Base-by-base conservation (phyloP, 805 yeast species). In the Ogataea polymorpha region DNA sequence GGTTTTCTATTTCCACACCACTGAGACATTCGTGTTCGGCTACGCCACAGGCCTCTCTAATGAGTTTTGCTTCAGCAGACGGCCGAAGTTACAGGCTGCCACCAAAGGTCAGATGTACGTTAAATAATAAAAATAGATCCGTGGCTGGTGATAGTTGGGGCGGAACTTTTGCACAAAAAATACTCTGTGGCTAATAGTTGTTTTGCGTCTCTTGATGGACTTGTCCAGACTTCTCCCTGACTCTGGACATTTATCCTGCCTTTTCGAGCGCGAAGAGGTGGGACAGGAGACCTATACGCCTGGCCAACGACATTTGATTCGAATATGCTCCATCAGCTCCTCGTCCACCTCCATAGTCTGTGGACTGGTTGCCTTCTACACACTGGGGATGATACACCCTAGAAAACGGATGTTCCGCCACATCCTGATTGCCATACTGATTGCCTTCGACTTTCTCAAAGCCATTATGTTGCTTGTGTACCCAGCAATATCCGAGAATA, bases 361-460 rank as follows among this genome's bases (percentile, higher is more conserved):
- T 31, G 85, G 90, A n/a, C 50, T 82, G 4, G 49, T 70, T 0
- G 80, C 86, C 6, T 67, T 86, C 44, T 86, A 82, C 58, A 62
- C 73, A 44, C 71, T 80, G 42, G 63, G 69, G 3, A 78, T 82
- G 41, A 81, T 83, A 23, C 89, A 83, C 56, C 84, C 80, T 2
- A 64, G 77, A 46, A 67, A 79, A 39, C 53, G 75, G 26, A 78
- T 79, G 17, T 85, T 85, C 62, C 69, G 89, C 35, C 91, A 84
- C 58, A 80, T 79, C 42, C 68, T 89, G 45, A 80, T 88, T 49
- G 65, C 79, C 32, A 76, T 82, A 39, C 66, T 89, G 39, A 68
- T 86, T n/a, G 61, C 74, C 12, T 86, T 78, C 58, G 96, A 89
- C 61, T 74, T 86, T 44, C 58, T 86, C 28, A 88, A 89, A 59